Conservation (phyloP, 345 rosid species). For the Melastoma malabathricum region DNA sequence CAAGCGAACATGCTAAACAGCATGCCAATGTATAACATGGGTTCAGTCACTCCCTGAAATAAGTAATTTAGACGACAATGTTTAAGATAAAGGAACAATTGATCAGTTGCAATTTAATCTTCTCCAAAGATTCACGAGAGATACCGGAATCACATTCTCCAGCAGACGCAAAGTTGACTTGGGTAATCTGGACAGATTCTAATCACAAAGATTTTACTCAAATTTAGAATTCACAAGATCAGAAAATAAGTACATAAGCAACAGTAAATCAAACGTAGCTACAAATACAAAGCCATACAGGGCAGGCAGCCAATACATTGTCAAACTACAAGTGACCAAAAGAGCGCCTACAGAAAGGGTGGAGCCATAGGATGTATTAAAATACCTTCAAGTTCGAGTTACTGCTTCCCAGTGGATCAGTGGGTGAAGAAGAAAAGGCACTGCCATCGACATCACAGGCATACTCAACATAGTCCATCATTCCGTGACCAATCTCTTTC, state of each 20-base stretch:
- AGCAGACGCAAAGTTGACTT: slow-evolving; percentile 86
- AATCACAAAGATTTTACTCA: slow-evolving; percentile 12
- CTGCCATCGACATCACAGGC: slow-evolving; percentile 99
- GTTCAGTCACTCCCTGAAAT: slow-evolving; percentile 96
- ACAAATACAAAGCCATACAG: too few relatives aligned
- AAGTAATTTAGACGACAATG: slow-evolving; percentile 2
- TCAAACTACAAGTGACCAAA: neutral
- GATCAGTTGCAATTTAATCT: neutral
- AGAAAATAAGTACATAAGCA: neutral
- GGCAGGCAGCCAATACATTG: too few relatives aligned
- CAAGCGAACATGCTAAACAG: slow-evolving; percentile 98
- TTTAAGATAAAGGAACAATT: neutral
- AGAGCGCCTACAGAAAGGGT: neutral
- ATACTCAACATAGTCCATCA: slow-evolving; percentile 95
- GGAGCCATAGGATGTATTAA: slow-evolving; percentile 12
- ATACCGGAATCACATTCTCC: slow-evolving; percentile 80
- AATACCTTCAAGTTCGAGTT: slow-evolving; percentile 96
- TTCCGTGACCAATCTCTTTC: slow-evolving; percentile 92
- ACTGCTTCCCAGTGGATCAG: slow-evolving; percentile 93
- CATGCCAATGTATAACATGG: slow-evolving; percentile 99
- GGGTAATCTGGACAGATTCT: slow-evolving; percentile 78
- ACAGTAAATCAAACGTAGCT: too few relatives aligned
- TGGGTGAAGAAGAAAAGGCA: slow-evolving; percentile 87
- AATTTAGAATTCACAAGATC: too few relatives aligned
- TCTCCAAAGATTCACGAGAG: neutral